Evolutionary conservation across 805 yeast species (phyloP).

Genomic region (Wickerhamiella slavikovae): DNA sequence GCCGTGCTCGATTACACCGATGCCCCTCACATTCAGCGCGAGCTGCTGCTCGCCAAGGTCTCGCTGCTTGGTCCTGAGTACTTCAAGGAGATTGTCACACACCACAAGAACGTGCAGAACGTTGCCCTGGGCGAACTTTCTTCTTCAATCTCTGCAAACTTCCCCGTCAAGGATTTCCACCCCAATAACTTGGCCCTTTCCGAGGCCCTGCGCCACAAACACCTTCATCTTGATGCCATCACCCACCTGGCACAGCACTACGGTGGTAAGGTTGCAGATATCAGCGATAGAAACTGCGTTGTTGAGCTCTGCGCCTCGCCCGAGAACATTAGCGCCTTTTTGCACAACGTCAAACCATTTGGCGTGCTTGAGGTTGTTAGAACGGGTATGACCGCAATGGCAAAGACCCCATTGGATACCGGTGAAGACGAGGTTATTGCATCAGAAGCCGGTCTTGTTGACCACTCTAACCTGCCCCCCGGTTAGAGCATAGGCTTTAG

Average conservation of each 20-base stretch:
- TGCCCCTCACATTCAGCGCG: constrained; percentile 78
- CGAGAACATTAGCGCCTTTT: constrained; percentile 64
- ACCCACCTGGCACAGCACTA: constrained; percentile 63
- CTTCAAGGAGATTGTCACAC: constrained; percentile 81
- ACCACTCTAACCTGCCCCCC: constrained; percentile 81
- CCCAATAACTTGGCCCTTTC: constrained; percentile 80
- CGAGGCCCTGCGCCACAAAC: constrained; percentile 87
- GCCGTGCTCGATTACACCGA: constrained; percentile 90
- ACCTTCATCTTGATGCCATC: constrained; percentile 69
- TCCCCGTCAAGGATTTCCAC: constrained; percentile 32
- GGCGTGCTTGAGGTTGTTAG: constrained; percentile 93
- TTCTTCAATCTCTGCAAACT: constrained; percentile 15
- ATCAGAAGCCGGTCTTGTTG: constrained; percentile 45
- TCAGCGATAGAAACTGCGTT: constrained; percentile 80
- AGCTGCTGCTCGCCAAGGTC: constrained; percentile 75
- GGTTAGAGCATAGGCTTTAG: constrained; percentile 28
- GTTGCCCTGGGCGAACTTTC: constrained; percentile 18
- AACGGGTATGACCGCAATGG: constrained; percentile 97
- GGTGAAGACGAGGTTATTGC: constrained; percentile 29
- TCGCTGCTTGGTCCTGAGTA: constrained; percentile 95
- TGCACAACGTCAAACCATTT: constrained; percentile 81
- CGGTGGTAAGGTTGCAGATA: constrained; percentile 84
- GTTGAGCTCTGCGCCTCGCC: constrained; percentile 93
- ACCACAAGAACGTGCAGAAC: constrained; percentile 34
- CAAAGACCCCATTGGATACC: constrained; percentile 70